Conservation (phyloP, 2,329 filamentous ascomycete species). For the Fusarium siculi region DNA sequence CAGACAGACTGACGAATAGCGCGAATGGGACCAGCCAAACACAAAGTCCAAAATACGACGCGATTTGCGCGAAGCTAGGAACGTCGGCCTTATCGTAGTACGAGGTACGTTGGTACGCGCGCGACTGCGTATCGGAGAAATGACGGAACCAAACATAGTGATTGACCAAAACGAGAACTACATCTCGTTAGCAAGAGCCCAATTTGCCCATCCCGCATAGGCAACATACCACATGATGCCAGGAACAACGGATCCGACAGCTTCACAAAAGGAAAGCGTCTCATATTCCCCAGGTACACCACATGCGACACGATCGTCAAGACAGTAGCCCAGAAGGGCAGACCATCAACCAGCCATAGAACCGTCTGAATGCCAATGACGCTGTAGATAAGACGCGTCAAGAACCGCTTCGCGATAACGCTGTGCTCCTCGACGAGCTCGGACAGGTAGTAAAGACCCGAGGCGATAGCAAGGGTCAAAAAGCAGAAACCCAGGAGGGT, state of each 20-base stretch:
- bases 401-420: slow-evolving; percentile 87
- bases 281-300: slow-evolving; percentile 89
- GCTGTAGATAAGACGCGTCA: slow-evolving; percentile 85
- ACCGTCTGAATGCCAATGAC: slow-evolving; percentile 80
- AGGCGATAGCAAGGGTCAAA: slow-evolving; percentile 93
- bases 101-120: slow-evolving; percentile 67
- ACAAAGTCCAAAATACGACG: slow-evolving; percentile 94
- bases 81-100: slow-evolving; percentile 72
- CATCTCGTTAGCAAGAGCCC: slow-evolving; percentile 7
- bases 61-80: slow-evolving; percentile 92
- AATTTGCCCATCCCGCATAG: no score
- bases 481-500: slow-evolving; percentile 91
- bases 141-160: slow-evolving; percentile 97
- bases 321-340: slow-evolving; percentile 78
- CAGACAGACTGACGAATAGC: slow-evolving; percentile 92
- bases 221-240: slow-evolving; percentile 76
- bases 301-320: slow-evolving; percentile 84
- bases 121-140: slow-evolving; percentile 75
- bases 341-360: slow-evolving; percentile 83
- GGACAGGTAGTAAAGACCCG: slow-evolving; percentile 97
- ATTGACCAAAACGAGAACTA: slow-evolving; percentile 85
- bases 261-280: slow-evolving; percentile 79
- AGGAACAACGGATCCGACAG: slow-evolving; percentile 89
- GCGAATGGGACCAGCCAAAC: slow-evolving; percentile 98
- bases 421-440: slow-evolving; percentile 99